phyloP scores from a whole-genome alignment of 345 rosid species.

The Chamaenerion angustifolium region DNA sequence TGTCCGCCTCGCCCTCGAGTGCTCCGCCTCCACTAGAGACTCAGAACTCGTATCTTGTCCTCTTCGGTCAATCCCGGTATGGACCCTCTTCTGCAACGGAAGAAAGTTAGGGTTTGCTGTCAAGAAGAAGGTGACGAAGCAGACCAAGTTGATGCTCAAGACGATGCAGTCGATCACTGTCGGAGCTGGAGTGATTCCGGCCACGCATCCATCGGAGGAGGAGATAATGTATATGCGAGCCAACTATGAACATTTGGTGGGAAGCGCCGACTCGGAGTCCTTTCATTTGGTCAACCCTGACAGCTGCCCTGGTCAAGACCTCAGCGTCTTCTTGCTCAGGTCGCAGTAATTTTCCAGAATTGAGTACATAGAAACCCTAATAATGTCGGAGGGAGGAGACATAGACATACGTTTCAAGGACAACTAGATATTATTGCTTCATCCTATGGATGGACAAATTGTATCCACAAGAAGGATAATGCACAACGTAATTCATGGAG shows the following conservation, averaged over 20 bases:
- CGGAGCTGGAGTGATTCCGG: slow-evolving; percentile 70
- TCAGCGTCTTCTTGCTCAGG: slow-evolving; percentile 70
- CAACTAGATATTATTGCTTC: no score
- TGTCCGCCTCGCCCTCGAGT: slow-evolving; percentile 68
- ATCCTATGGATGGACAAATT: no score
- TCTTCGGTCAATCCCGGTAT: slow-evolving; percentile 53
- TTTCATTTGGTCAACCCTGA: slow-evolving; percentile 75
- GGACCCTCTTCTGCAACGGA: slow-evolving; percentile 65
- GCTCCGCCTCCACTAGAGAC: slow-evolving; percentile 16
- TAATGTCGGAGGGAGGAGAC: no score
- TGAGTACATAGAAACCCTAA: background rate
- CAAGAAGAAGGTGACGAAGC: slow-evolving; percentile 32
- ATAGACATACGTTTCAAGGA: no score
- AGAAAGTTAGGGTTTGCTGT: slow-evolving; percentile 46
- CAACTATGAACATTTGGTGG: slow-evolving; percentile 68
- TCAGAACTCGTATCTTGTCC: slow-evolving; percentile 35
- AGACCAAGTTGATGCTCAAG: slow-evolving; percentile 43
- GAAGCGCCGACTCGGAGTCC: slow-evolving; percentile 63
- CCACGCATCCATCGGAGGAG: slow-evolving; percentile 28
- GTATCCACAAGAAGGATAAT: no score
- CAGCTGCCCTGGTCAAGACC: slow-evolving; percentile 59
- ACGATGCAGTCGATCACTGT: slow-evolving; percentile 58
- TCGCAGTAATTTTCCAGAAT: slow-evolving; percentile 10
- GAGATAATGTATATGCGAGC: slow-evolving; percentile 82
- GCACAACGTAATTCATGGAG: no score